Evolutionary conservation across 2,329 filamentous ascomycete species (phyloP).

Genomic region (Cladosporium sp.): DNA sequence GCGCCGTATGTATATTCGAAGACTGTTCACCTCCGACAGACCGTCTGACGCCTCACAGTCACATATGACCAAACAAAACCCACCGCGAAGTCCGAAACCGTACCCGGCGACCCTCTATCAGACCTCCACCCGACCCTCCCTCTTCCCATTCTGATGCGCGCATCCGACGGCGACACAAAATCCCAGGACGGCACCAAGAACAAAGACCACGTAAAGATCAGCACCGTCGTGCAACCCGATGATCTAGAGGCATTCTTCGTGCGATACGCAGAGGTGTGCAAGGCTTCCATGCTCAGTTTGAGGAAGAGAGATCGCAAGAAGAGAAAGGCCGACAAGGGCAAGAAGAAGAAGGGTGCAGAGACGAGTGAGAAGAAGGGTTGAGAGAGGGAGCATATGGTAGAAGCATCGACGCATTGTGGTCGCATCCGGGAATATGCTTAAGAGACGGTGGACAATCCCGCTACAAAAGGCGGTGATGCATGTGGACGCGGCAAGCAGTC

Average conservation of each 20-base stretch:
- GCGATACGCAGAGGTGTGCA: slow-evolving; percentile 86
- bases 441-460: no score
- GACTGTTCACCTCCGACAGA: neutral
- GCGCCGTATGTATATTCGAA: slow-evolving; percentile 52
- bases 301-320: slow-evolving; percentile 93
- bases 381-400: neutral
- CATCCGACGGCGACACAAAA: slow-evolving; percentile 65
- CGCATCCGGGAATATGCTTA: no score
- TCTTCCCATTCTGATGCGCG: slow-evolving; percentile 74
- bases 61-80: slow-evolving; percentile 40
- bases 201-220: slow-evolving; percentile 67
- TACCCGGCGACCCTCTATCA: slow-evolving; percentile 51
- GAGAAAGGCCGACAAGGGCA: slow-evolving; percentile 73
- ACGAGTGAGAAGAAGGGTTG: slow-evolving; percentile 9
- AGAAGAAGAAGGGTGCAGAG: slow-evolving; percentile 52
- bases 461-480: no score
- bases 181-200: slow-evolving; percentile 45
- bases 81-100: slow-evolving; percentile 26
- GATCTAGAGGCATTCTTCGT: slow-evolving; percentile 77
- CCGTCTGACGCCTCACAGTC: slow-evolving; percentile 26
- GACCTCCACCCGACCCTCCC: slow-evolving; percentile 58
- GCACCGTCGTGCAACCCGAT: slow-evolving; percentile 74
- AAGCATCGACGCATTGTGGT: no score
- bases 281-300: slow-evolving; percentile 78
- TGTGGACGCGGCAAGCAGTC: no score